Evolutionary conservation across 2,329 filamentous ascomycete genomes (phyloP).

Genomic region (Emericellopsis cladophorae): DNA sequence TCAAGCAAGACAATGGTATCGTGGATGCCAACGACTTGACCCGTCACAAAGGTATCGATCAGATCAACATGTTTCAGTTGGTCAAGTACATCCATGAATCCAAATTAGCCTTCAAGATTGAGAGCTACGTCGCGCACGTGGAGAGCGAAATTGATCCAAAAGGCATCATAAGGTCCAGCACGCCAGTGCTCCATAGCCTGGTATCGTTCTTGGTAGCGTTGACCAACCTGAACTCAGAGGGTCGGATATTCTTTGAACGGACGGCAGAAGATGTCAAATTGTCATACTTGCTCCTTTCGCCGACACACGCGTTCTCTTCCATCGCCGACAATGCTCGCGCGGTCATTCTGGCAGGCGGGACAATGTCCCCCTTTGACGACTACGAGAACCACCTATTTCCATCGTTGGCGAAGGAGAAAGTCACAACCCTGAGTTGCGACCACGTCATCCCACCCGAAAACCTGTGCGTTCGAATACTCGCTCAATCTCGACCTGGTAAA

Average conservation of each 20-base stretch:
- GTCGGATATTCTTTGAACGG: conserved; percentile 52
- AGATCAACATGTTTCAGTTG: conserved; percentile 87
- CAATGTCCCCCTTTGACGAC: conserved; percentile 94
- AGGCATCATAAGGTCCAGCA: conserved; percentile 11
- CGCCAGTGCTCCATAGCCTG: conserved; percentile 41
- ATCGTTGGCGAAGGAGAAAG: conserved; percentile 45
- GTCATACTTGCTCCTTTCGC: conserved; percentile 81
- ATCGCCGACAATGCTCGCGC: conserved; percentile 76
- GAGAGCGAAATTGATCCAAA: conserved; percentile 30
- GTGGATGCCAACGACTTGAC: conserved; percentile 63
- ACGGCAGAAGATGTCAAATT: conserved; percentile 41
- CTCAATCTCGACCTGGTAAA: conserved; percentile 23
- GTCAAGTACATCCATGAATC: conserved; percentile 82
- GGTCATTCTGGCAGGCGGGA: conserved; percentile 85
- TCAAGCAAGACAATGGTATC: conserved; percentile 47
- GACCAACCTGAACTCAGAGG: conserved; percentile 70
- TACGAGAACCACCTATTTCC: conserved; percentile 81
- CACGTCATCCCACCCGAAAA: conserved; percentile 83
- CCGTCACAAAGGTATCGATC: conserved; percentile 75
- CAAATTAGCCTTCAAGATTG: conserved; percentile 87
- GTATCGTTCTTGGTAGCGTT: conserved; percentile 61
- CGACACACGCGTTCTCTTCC: conserved; percentile 80
- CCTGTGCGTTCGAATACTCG: conserved; percentile 65
- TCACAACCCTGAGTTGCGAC: conserved; percentile 80
- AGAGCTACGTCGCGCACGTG: conserved; percentile 64